A percentile compares a stretch with the other conserved stretches of the same genome.
phyloP scores from a whole-genome alignment of 179 eudicot genomes.

The Actinidia polygama region DNA sequence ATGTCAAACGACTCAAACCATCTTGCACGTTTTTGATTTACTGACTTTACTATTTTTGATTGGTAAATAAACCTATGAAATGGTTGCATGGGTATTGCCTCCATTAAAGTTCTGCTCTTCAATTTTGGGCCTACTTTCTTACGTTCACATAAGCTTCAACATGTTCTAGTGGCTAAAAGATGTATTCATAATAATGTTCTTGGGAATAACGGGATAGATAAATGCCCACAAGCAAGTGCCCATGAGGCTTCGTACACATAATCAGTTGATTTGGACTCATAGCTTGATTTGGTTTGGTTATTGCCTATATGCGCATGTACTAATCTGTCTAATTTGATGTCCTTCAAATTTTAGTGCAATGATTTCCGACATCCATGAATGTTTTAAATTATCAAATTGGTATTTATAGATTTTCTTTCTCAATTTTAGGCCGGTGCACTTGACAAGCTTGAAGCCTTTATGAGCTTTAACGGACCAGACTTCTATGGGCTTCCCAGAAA shows the following conservation, averaged over 20 bases:
- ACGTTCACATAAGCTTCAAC: too few species aligned
- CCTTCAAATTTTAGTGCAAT: background rate
- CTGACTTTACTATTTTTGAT: too few species aligned
- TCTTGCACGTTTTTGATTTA: too few species aligned
- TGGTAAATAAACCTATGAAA: too few species aligned
- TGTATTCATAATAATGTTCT: too few species aligned
- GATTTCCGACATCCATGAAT: background rate
- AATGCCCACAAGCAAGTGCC: too few species aligned
- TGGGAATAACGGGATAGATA: too few species aligned
- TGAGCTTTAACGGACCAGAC: slow-evolving; percentile 97
- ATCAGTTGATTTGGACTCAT: background rate
- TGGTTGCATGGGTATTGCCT: background rate
- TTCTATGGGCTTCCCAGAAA: slow-evolving; percentile 92
- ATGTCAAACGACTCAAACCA: too few species aligned
- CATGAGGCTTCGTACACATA: too few species aligned
- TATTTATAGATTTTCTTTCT: background rate
- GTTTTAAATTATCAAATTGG: background rate
- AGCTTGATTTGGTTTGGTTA: background rate
- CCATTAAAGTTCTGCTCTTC: slow-evolving; percentile 3
- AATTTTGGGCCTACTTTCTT: background rate
- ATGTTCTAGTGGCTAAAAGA: too few species aligned
- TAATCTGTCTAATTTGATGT: background rate
- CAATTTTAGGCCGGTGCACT: slow-evolving; percentile 77
- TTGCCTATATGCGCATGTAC: background rate
- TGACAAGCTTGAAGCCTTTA: slow-evolving; percentile 93